Conservation (phyloP, 129 eudicot species). For the Gnaphalium uliginosum region DNA sequence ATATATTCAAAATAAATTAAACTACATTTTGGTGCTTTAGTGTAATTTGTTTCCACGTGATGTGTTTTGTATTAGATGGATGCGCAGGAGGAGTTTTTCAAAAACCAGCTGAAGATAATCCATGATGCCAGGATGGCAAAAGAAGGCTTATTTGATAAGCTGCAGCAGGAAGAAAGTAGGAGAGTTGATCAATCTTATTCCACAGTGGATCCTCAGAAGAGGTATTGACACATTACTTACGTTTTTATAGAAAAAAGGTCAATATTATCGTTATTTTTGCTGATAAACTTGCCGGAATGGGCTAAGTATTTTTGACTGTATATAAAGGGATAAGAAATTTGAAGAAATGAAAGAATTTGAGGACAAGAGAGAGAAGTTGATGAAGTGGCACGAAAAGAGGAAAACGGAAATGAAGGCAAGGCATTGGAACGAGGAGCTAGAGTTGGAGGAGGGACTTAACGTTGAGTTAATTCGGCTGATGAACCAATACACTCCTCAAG, state of each 20-base stretch:
- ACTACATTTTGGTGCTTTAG: background rate
- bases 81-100: conserved; percentile 65
- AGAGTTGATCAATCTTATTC: conserved; percentile 40
- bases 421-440: no score
- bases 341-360: conserved; percentile 54
- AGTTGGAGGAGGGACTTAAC: no score
- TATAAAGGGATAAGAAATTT: conserved; percentile 40
- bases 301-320: background rate
- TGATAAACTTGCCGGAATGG: background rate
- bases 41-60: background rate
- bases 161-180: conserved; percentile 57
- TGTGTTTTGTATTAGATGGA: conserved; percentile 59
- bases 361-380: conserved; percentile 52
- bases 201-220: conserved; percentile 32
- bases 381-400: no score
- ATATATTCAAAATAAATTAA: background rate
- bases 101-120: conserved; percentile 52
- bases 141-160: conserved; percentile 65
- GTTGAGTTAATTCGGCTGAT: no score
- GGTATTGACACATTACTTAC: conserved; percentile 32
- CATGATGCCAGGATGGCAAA: conserved; percentile 53
- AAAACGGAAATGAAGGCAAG: no score
- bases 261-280: background rate
- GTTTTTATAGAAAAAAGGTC: background rate
- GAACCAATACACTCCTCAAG: no score